phyloP scores from a whole-genome alignment of 2,329 filamentous ascomycete genomes.

The Alternaria conjuncta region DNA sequence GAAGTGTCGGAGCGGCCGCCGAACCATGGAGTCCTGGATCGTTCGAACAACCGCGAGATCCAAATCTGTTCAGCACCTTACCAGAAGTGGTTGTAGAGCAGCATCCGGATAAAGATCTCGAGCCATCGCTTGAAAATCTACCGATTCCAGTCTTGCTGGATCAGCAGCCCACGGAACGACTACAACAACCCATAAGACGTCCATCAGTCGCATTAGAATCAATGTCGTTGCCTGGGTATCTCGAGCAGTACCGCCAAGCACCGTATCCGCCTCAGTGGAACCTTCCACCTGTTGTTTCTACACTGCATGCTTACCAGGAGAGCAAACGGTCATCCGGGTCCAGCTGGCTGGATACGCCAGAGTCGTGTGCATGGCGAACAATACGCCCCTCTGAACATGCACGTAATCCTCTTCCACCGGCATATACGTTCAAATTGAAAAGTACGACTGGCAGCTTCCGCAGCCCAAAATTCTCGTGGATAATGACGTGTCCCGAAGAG shows the following conservation, averaged over 20 bases:
- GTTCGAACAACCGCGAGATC: constrained; percentile 9
- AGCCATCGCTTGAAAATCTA: constrained; percentile 10
- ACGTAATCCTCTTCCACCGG: constrained; percentile 16
- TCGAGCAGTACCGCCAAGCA: constrained; percentile 37
- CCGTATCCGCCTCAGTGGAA: constrained; percentile 44
- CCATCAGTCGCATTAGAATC: constrained; percentile 14
- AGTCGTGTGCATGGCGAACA: constrained; percentile 30
- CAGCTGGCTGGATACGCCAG: constrained; percentile 36
- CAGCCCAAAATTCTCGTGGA: constrained; percentile 36
- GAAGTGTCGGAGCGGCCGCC: constrained; percentile 19
- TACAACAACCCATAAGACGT: not conserved
- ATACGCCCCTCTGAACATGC: constrained; percentile 23
- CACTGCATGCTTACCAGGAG: constrained; percentile 27
- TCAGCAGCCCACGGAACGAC: not conserved
- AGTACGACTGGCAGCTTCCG: constrained; percentile 29
- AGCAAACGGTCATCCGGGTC: constrained; percentile 14
- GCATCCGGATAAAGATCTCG: constrained; percentile 4
- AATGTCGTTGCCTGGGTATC: constrained; percentile 26
- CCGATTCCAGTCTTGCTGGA: constrained; percentile 19
- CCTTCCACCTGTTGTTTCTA: constrained; percentile 26
- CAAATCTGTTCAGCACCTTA: constrained; percentile 14
- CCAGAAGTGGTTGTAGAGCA: constrained; percentile 19
- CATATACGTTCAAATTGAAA: constrained; percentile 36
- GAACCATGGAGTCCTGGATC: constrained; percentile 25
- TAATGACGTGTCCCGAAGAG: constrained; percentile 24